Evolutionary conservation across 78 protist species (phyloP), one percentile per base, ranked within the genome.

Genomic region (Tieghemostelium lacteum): DNA sequence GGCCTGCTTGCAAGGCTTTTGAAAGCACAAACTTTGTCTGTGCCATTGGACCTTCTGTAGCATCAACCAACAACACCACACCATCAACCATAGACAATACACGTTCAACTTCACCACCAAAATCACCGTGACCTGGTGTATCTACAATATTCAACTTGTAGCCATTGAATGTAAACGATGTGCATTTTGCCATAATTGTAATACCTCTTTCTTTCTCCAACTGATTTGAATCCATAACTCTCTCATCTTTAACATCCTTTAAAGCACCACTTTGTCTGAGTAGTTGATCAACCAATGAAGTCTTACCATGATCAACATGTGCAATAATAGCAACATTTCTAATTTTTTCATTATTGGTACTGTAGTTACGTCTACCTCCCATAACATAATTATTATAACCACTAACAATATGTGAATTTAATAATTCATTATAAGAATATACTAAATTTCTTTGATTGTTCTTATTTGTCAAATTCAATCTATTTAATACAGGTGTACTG

Each of bases 101-200:
- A 28, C 98, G 98, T 83, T 96, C 98, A 2, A 96, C 98, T 62
- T 96, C 98, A 61, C 98, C 98, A 42, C 96, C 96, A 34, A 96
- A 96, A 85, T 96, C 98, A 37, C 95, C 96, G 91, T 96, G 98
- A 50, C 98, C 98, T 57, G 98, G 98, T 33, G 98, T 96, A 75
- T 96, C 98, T 61, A 95, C 96, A 60, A 93, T 88, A 77, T 95
- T 96, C 52, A 95, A 69, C 62, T 74, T 86, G 78, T 87, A 66
- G 34, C 58, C 40, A n/a, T 80, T 69, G 54, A 29, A 83, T 16
- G 24, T 29, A 34, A 94, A 52, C 8, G 73, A 37, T 1, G 96
- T 94, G 83, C 77, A 72, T 75, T 96, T 96, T 22, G 97, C 96
- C 74, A 95, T 85, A 74, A 96, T 96, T 12, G 98, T 96, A 85